These are phyloP conservation scores for Chrysochromulina tobinii DNA, from an alignment of 78 protist species.

Conservation along the genomic window DNA sequence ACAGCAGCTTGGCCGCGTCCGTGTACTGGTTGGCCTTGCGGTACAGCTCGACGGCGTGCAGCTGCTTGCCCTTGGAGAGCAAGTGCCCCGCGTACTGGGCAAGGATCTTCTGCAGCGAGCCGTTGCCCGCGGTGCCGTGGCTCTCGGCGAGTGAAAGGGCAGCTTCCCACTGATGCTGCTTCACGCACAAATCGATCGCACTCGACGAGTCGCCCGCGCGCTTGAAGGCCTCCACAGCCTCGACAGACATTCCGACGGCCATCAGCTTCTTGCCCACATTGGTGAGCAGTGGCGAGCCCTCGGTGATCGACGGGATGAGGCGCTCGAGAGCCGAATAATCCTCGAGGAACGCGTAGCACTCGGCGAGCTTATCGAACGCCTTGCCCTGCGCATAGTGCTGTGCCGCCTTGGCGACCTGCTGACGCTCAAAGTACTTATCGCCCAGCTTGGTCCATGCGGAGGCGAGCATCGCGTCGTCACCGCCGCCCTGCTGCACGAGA, in stretches of 20 bases:
- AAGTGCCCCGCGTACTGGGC: conserved; percentile 71
- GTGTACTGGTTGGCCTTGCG: conserved; percentile 59
- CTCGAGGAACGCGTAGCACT: conserved; percentile 48
- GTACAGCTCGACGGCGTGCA: conserved; percentile 79
- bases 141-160: conserved; percentile 73
- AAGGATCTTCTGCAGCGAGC: conserved; percentile 43
- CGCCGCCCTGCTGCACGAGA: conserved; percentile 45
- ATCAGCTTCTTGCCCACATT: conserved; percentile 47
- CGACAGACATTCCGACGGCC: conserved; percentile 67
- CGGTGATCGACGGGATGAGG: conserved; percentile 32
- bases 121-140: conserved; percentile 41
- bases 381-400: conserved; percentile 56
- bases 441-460: conserved; percentile 70
- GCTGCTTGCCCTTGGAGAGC: conserved; percentile 32
- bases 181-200: background rate
- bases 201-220: background rate
- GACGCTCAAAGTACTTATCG: conserved; percentile 76
- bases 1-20: conserved; percentile 71
- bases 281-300: conserved; percentile 2
- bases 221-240: conserved; percentile 64
- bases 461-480: conserved; percentile 54
- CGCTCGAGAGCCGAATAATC: conserved; percentile 40
- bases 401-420: conserved; percentile 54
- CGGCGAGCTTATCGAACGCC: conserved; percentile 27
- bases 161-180: conserved; percentile 53